Percentiles rank a stretch among this genome's conserved stretches.
These are phyloP conservation scores for Tylopilus balloui DNA, from an alignment of 768 basidiomycete species.

Conservation along the genomic window DNA sequence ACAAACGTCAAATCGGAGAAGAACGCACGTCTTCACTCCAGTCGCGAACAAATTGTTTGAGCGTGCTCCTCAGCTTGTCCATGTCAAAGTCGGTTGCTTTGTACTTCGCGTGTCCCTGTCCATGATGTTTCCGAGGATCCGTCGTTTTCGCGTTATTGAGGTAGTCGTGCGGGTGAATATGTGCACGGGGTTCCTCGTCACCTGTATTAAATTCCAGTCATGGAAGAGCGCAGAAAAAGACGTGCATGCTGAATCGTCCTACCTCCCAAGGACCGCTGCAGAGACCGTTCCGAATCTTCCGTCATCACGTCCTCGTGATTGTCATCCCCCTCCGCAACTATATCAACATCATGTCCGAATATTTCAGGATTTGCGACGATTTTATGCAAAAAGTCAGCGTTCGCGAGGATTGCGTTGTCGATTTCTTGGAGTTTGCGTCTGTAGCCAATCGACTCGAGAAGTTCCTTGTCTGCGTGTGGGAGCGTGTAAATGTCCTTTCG, in stretches of 20 bases:
- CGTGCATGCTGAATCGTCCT: slow-evolving; percentile 19
- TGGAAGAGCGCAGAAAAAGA: slow-evolving; percentile 12
- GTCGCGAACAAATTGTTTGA: slow-evolving; percentile 91
- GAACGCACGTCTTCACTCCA: slow-evolving; percentile 77
- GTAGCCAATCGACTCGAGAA: slow-evolving; percentile 69
- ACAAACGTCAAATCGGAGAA: neutral
- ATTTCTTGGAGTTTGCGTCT: slow-evolving; percentile 73
- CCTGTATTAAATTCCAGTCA: slow-evolving; percentile 9
- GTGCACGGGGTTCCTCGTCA: slow-evolving; percentile 30
- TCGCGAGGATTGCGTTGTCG: slow-evolving; percentile 75
- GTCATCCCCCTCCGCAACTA: slow-evolving; percentile 13
- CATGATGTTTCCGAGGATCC: slow-evolving; percentile 11
- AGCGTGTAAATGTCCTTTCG: slow-evolving; percentile 76
- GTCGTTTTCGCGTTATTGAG: slow-evolving; percentile 3
- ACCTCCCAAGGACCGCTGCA: slow-evolving; percentile 4
- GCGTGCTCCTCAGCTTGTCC: slow-evolving; percentile 87
- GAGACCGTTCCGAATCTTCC: slow-evolving; percentile 9
- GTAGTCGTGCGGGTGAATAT: slow-evolving; percentile 35
- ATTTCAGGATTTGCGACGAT: slow-evolving; percentile 81
- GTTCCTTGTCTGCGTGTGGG: slow-evolving; percentile 59
- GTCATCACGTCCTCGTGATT: slow-evolving; percentile 18
- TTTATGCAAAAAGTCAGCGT: slow-evolving; percentile 70
- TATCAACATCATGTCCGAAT: slow-evolving; percentile 55
- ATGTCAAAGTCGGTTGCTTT: slow-evolving; percentile 69
- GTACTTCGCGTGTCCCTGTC: slow-evolving; percentile 28